A percentile compares a stretch with the other conserved stretches of the same genome.
These are phyloP conservation scores for Endothia cerciana DNA, from an alignment of 2,329 filamentous ascomycete genomes.

Conservation along the genomic window DNA sequence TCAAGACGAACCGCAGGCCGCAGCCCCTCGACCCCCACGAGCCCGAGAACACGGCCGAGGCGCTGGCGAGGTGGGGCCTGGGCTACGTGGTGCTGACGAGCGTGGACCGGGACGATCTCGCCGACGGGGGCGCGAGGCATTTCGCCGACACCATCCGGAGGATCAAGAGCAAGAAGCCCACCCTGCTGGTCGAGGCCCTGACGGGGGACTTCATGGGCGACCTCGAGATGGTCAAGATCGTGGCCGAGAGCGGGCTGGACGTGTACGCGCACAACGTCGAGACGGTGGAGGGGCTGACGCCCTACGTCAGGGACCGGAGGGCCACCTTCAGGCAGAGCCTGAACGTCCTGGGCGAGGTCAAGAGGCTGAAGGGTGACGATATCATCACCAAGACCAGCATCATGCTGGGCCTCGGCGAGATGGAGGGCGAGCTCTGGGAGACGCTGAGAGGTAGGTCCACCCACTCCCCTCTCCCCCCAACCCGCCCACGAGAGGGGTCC, in stretches of 20 bases:
- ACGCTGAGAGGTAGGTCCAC: slow-evolving; percentile 65
- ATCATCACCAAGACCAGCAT: slow-evolving; percentile 99
- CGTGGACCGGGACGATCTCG: slow-evolving; percentile 91
- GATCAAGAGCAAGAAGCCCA: slow-evolving; percentile 83
- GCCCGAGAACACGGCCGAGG: slow-evolving; percentile 95
- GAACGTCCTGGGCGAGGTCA: slow-evolving; percentile 77
- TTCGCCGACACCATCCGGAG: slow-evolving; percentile 92
- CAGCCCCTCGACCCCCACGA: slow-evolving; percentile 90
- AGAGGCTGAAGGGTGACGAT: slow-evolving; percentile 68
- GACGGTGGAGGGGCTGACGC: slow-evolving; percentile 88
- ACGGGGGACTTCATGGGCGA: slow-evolving; percentile 89
- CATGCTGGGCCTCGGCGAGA: slow-evolving; percentile 95
- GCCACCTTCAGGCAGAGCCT: slow-evolving; percentile 89
- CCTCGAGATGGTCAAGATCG: slow-evolving; percentile 80
- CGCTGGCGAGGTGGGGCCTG: slow-evolving; percentile 87
- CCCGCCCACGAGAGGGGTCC: too few relatives aligned
- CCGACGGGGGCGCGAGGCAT: slow-evolving; percentile 85
- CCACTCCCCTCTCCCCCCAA: background rate
- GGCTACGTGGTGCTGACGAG: slow-evolving; percentile 94
- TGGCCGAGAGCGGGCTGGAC: slow-evolving; percentile 87
- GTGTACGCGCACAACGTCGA: slow-evolving; percentile 98
- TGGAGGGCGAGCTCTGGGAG: slow-evolving; percentile 81
- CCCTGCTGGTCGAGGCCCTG: slow-evolving; percentile 78
- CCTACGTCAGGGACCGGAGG: slow-evolving; percentile 84
- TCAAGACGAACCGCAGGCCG: slow-evolving; percentile 81